Evolutionary conservation across 2,329 filamentous ascomycete genomes (phyloP), one percentile per base, ranked within the genome.

Genomic region (Monosporascus sp.): DNA sequence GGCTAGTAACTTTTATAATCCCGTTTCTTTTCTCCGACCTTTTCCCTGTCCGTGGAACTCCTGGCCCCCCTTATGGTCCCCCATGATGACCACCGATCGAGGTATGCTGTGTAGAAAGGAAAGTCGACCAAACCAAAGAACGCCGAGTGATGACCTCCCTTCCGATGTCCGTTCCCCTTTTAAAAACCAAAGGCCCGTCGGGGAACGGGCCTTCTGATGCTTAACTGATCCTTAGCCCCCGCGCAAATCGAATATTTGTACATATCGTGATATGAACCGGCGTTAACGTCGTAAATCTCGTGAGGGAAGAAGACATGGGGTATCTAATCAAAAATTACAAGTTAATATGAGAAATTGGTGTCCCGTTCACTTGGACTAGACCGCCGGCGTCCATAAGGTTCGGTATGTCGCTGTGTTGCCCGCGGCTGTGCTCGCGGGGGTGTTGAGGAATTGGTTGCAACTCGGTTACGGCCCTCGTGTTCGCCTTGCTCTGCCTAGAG

Each of bases 381-480:
- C 74, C 72, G 17, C 73, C 73, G 3, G 66, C 63, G 54, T 76
- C 74, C 46, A 64, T 66, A 2, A 76, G 64, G 38, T 69, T 61
- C 3, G 69, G 67, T 24, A 65, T 65, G 4, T 60, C 64, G 3
- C 62, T 59, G 18, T 65, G 68, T 46, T 62, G 65, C 11, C 67
- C 60, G 17, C 61, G 57, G 24, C 67, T 67, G 24, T 67, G 64
- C 53, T 72, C 70, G 48, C 68, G 62, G 3, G 65, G 66, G 24
- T 71, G 69, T 54, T 75, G 76, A 2, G 71, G 71, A 56, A 79
- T 77, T 2, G 76, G 65, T 47, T 77, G 70, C 31, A 80, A 61
- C 56, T 79, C 76, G 5, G 74, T 79, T 14, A 67, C 72, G 6
- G 54, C 59, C 50, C 62, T 69, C 6, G 66, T 54, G 50, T 58